A percentile compares a stretch with the other conserved stretches of the same genome.
phyloP scores from a whole-genome alignment of 108 stramenopile species.

The Skeletonema menzelii region DNA sequence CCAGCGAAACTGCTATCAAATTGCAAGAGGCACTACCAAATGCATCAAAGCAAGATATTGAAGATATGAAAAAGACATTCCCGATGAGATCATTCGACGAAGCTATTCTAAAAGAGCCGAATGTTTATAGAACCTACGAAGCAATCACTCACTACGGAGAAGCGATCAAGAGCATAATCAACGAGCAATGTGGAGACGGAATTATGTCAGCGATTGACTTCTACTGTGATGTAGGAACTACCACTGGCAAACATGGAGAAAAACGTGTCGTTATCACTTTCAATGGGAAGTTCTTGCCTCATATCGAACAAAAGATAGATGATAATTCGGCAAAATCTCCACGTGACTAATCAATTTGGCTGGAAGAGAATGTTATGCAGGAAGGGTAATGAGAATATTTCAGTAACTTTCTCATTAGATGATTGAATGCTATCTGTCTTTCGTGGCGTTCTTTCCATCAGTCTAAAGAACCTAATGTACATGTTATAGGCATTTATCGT shows the following conservation, averaged over 20 bases:
- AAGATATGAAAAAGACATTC: conserved; percentile 53
- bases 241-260: conserved; percentile 69
- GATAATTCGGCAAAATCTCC: conserved; percentile 64
- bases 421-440: not conserved
- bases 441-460: not conserved
- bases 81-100: conserved; percentile 63
- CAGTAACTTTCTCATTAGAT: not conserved
- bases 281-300: conserved; percentile 81
- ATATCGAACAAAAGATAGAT: conserved; percentile 58
- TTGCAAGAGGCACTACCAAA: conserved; percentile 58
- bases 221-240: conserved; percentile 69
- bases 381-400: not conserved
- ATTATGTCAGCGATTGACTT: conserved; percentile 85
- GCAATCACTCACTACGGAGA: conserved; percentile 74
- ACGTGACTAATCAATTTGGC: conserved; percentile 24
- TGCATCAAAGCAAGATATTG: conserved; percentile 41
- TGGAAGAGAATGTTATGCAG: not conserved
- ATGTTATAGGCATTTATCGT: not conserved
- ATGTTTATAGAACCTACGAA: conserved; percentile 74
- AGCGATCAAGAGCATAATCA: conserved; percentile 67
- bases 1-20: conserved; percentile 42
- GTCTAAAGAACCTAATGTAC: not conserved
- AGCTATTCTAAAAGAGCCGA: conserved; percentile 65
- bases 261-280: conserved; percentile 79
- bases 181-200: conserved; percentile 80